Percentiles rank a stretch among this genome's conserved stretches.
Conservation (phyloP, 768 basidiomycete genomes). For the Suillus discolor region DNA sequence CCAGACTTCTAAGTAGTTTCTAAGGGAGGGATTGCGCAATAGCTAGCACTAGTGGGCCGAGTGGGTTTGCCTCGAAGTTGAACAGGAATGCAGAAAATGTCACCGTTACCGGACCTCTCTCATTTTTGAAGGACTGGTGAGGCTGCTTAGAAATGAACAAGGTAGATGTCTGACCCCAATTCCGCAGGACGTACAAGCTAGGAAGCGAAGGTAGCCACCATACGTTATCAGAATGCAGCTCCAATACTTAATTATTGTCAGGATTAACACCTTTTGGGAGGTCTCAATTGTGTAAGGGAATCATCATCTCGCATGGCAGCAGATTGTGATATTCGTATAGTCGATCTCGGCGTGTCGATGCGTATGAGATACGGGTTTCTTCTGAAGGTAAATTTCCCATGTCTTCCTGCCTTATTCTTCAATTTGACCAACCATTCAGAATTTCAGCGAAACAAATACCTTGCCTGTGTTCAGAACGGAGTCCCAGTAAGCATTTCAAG, state of each 20-base stretch:
- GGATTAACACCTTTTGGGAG: constrained; percentile 84
- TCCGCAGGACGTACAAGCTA: constrained; percentile 74
- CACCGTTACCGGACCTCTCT: constrained; percentile 60
- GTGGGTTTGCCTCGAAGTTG: constrained; percentile 55
- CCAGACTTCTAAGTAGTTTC: constrained; percentile 20
- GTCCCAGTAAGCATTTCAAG: constrained; percentile 38
- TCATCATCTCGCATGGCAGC: neutral
- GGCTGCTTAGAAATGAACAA: constrained; percentile 19
- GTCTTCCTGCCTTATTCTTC: constrained; percentile 21
- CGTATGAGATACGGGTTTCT: constrained; percentile 46
- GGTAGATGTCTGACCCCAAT: neutral
- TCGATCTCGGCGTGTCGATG: constrained; percentile 43
- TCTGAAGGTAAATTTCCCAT: constrained; percentile 29
- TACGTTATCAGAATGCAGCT: constrained; percentile 15
- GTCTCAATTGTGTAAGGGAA: constrained; percentile 68
- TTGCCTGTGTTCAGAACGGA: constrained; percentile 57
- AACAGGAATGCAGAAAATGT: constrained; percentile 51
- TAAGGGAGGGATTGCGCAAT: constrained; percentile 8
- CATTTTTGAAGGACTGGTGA: constrained; percentile 80
- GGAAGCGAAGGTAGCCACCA: constrained; percentile 67
- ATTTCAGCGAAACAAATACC: constrained; percentile 38
- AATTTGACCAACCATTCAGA: constrained; percentile 27
- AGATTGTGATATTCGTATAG: constrained; percentile 19
- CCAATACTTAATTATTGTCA: constrained; percentile 21
- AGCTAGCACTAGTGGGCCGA: constrained; percentile 36